Base-by-base conservation (phyloP, 805 yeast genomes). In the Trichomonascus vanleenenianus region DNA sequence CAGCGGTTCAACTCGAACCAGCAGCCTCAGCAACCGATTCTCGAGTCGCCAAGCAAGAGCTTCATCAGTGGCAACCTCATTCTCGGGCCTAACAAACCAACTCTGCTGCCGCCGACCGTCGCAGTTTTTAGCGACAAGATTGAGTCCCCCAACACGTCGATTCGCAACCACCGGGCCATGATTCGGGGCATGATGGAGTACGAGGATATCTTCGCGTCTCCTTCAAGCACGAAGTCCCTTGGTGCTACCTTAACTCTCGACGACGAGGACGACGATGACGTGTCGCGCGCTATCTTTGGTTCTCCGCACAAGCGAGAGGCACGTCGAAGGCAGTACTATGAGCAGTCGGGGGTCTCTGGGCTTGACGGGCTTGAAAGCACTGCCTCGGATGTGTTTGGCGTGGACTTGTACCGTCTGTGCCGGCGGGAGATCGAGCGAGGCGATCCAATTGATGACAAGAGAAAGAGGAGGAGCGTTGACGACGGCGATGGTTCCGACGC, bases 371-470 rank as follows among this genome's bases (percentile, higher is more conserved):
- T 50, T 20, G 50, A 50, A 31, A 56, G 58, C 30, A 54, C 65
- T 3, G 67, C 67, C 11, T 66, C 71, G 40, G 79, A 77, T 56
- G 69, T 76, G 34, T 76, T 76, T 59, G 82, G 82, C 8, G 79
- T 77, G 40, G 82, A 77, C 56, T 65, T 76, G 30, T 72, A 75
- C 50, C 67, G 75, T 35, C 74, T 73, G 19, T 70, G 73, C 3
- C 61, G 67, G 47, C 59, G 76, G n/a, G 77, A 75, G 5, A 68
- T 67, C 33, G 71, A 63, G 38, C 54, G 52, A 40, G 61, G 40
- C 38, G 30, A 41, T 16, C 31, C 39, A 4, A 20, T 30, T 36
- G 37, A 36, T n/a, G 42, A 31, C 15, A 22, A 22, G 27, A 22
- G 8, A 8, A 22, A 22, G 27, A 22, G 27, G 27, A 22, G 27